Evolutionary conservation across 2,329 filamentous ascomycete species (phyloP).

Genomic region (Penicillium sp.): DNA sequence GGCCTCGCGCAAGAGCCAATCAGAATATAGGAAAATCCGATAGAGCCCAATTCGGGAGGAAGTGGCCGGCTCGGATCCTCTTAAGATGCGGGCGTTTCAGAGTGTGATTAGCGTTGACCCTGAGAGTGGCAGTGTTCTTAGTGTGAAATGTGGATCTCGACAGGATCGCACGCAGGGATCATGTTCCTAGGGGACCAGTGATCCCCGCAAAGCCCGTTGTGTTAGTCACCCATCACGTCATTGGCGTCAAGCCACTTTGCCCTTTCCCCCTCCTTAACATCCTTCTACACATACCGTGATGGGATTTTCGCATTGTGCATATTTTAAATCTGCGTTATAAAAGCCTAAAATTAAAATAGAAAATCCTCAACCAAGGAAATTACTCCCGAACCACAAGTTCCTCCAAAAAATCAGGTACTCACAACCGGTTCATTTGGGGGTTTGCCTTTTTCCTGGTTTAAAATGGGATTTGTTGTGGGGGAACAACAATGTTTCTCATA

Average conservation of each 20-base stretch:
- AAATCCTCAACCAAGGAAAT: neutral
- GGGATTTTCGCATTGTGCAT: neutral
- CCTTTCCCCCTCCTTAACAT: neutral
- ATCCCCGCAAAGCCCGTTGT: neutral
- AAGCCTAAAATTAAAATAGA: neutral
- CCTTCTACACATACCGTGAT: neutral
- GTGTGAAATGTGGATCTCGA: slow-evolving; percentile 21
- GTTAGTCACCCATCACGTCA: slow-evolving; percentile 15
- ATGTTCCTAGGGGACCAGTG: slow-evolving; percentile 5
- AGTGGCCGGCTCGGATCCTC: slow-evolving; percentile 10
- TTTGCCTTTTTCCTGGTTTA: neutral
- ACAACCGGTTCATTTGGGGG: neutral
- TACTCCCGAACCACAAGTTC: neutral
- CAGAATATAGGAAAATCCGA: neutral
- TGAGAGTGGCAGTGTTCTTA: slow-evolving; percentile 32
- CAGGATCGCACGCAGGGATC: slow-evolving; percentile 37
- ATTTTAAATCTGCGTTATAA: neutral
- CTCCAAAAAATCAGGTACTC: neutral
- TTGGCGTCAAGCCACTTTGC: slow-evolving; percentile 1
- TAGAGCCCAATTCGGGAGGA: slow-evolving; percentile 5
- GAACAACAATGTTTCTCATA: slow-evolving; percentile 5
- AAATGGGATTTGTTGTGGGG: neutral
- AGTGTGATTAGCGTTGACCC: slow-evolving; percentile 31
- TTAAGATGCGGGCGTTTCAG: slow-evolving; percentile 31
- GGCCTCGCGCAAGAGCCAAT: neutral